Percentiles rank a stretch among this genome's conserved stretches.
Conservation (phyloP, 352 stramenopile genomes). For the Pythium catenulatum region DNA sequence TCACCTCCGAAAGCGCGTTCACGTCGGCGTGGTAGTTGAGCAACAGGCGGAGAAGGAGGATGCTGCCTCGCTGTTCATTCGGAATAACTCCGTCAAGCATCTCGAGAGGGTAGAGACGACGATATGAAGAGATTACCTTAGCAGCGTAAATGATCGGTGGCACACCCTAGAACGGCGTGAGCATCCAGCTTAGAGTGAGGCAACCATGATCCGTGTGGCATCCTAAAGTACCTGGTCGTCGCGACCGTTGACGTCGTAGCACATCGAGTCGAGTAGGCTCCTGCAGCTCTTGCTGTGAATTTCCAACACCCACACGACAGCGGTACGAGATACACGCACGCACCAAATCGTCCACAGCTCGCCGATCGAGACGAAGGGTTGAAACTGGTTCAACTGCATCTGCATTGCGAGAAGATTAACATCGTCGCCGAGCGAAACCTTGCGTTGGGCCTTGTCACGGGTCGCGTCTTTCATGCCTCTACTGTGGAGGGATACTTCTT, state of each 20-base stretch:
- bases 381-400: slow-evolving; percentile 74
- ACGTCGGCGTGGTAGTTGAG: slow-evolving; percentile 80
- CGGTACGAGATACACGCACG: too few species aligned
- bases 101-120: too few species aligned
- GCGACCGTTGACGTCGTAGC: slow-evolving; percentile 76
- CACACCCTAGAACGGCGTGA: too few species aligned
- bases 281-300: too few species aligned
- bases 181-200: too few species aligned
- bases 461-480: too few species aligned
- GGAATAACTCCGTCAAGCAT: too few species aligned
- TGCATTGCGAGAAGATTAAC: slow-evolving; percentile 78
- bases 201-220: too few species aligned
- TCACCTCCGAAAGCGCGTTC: slow-evolving; percentile 73
- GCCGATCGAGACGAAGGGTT: slow-evolving; percentile 53
- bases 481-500: too few species aligned
- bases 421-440: too few species aligned
- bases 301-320: too few species aligned
- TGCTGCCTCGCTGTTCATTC: slow-evolving; percentile 72
- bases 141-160: slow-evolving; percentile 80
- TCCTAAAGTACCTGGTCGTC: slow-evolving; percentile 67
- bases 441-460: too few species aligned
- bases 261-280: slow-evolving; percentile 68
- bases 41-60: slow-evolving; percentile 72
- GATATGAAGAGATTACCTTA: slow-evolving; percentile 65
- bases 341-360: slow-evolving; percentile 78